These are phyloP conservation scores for Sugiyamaella qingdaonensis DNA, from an alignment of 805 yeast species.

Conservation along the genomic window DNA sequence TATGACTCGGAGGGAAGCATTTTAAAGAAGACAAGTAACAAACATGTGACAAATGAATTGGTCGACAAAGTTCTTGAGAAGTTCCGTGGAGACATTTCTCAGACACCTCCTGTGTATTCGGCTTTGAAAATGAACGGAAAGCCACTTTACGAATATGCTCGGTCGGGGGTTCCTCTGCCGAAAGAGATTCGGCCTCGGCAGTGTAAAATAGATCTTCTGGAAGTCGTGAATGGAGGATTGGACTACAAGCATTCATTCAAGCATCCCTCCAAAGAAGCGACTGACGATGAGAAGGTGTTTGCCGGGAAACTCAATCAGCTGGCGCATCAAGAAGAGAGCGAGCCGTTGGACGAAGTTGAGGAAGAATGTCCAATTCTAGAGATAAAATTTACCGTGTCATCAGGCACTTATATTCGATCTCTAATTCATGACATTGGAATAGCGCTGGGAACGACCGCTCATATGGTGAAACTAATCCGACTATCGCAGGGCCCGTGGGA, in stretches of 20 bases:
- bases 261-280: constrained; percentile 31
- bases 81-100: constrained; percentile 77
- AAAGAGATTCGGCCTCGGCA: constrained; percentile 72
- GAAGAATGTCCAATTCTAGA: constrained; percentile 45
- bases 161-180: constrained; percentile 82
- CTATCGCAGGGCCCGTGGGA: constrained; percentile 81
- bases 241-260: constrained; percentile 53
- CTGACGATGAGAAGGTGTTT: constrained; percentile 34
- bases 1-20: constrained; percentile 91
- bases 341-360: constrained; percentile 9
- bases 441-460: constrained; percentile 73
- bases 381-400: constrained; percentile 74
- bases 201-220: constrained; percentile 55
- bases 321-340: constrained; percentile 23
- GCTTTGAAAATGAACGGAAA: constrained; percentile 94
- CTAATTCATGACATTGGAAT: constrained; percentile 84
- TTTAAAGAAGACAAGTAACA: constrained; percentile 51
- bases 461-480: constrained; percentile 81
- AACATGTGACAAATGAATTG: constrained; percentile 52
- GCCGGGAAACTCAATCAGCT: constrained; percentile 36
- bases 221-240: constrained; percentile 51
- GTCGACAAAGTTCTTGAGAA: constrained; percentile 49
- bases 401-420: constrained; percentile 93
- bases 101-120: constrained; percentile 92
- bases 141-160: constrained; percentile 90